Percentiles rank a stretch among this genome's conserved stretches.
Conservation (phyloP, 208 protist genomes). For the Entamoeba histolytica region DNA sequence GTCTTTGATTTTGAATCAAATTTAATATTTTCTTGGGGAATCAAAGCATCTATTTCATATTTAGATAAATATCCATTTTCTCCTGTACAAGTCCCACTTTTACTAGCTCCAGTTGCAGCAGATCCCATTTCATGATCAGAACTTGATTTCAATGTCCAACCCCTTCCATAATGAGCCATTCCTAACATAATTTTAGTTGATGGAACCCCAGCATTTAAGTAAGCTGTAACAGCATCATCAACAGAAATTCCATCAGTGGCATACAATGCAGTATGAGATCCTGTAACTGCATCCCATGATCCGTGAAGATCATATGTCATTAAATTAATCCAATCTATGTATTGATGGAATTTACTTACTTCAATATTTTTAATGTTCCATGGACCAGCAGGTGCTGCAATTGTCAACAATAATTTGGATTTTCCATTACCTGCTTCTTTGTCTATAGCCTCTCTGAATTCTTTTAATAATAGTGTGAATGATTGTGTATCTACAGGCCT, state of each 20-base stretch:
- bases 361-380: background rate
- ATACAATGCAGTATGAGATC: background rate
- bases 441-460: background rate
- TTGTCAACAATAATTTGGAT: background rate
- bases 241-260: background rate
- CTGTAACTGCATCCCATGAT: background rate
- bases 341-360: background rate
- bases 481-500: background rate
- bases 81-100: background rate
- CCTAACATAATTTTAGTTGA: background rate
- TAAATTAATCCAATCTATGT: background rate
- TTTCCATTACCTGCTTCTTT: background rate
- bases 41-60: background rate
- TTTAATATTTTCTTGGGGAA: background rate
- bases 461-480: background rate
- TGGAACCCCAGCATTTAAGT: background rate
- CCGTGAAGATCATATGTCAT: background rate
- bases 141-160: background rate
- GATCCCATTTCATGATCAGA: background rate
- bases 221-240: background rate
- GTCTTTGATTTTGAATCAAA: background rate
- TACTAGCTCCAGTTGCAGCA: background rate
- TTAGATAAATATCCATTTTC: background rate
- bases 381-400: background rate
- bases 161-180: background rate